Evolutionary conservation across 352 stramenopile genomes (phyloP), one percentile per base, ranked within the genome.

Genomic region (Phytophthora megakarya): DNA sequence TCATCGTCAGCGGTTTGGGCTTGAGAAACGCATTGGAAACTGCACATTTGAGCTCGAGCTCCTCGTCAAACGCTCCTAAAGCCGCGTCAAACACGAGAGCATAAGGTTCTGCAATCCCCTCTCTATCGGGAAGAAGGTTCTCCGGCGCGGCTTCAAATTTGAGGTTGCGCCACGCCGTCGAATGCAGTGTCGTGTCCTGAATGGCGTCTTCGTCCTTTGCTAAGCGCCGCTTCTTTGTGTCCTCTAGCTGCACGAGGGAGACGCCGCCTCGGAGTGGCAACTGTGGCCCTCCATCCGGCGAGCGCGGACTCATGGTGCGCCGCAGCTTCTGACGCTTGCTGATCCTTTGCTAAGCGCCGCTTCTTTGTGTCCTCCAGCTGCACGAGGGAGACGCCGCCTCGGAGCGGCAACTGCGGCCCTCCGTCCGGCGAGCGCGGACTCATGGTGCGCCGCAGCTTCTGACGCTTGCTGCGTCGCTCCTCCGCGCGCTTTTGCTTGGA

Each of bases 81-180:
- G 81, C 48, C 0, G 48, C 50, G 35, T 89, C 76, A 43, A 86
- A 57, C 35, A 47, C 37, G 1, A 50, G 18, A 6, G 78, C 66
- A 42, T 80, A 90, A 16, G 81, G 77, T 21, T 55, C 28, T 9
- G 44, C 11, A 16, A 85, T 11, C 0, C 35, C 63, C 1, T 67
- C 52, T 23, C 30, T 52, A 16, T 75, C 59, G 0, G 72, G 56
- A 22, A 93, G 53, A 2, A 93, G 21, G 45, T 90, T 93, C 0
- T 10, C 2, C 7, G 80, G 81, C 35, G 66, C 64, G 0, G 28
- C 19, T 6, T 61, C 40, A 4, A 90, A 33, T 9, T 74, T 71
- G 8, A 86, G 28, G 51, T 77, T 74, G 19, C 84, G 76, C 84
- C 84, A 92, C 15, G 80, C 74, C 0, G 84, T 92, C 18, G 84